Percentiles rank a stretch among this genome's conserved stretches.
Evolutionary conservation across 768 basidiomycete genomes (phyloP).

Genomic region (Rhizopogon vinicolor): DNA sequence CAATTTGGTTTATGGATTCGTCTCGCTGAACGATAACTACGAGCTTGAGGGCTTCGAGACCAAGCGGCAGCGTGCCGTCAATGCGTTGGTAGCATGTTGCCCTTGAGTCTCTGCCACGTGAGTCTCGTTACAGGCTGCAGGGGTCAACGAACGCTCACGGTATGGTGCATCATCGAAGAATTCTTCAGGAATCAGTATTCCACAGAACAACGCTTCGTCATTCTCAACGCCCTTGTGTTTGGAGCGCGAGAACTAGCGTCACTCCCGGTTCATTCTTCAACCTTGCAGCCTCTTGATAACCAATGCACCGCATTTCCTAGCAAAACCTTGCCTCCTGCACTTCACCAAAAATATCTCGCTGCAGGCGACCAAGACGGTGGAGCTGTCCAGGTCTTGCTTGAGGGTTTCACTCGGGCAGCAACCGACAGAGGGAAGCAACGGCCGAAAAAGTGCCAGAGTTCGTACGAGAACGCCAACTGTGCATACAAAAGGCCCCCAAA

Average conservation of each 20-base stretch:
- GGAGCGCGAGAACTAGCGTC: slow-evolving; percentile 80
- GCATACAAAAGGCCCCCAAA: slow-evolving; percentile 46
- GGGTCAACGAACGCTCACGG: neutral
- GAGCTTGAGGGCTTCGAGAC: slow-evolving; percentile 76
- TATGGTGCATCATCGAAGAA: slow-evolving; percentile 74
- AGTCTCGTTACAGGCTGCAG: slow-evolving; percentile 21
- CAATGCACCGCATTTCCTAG: slow-evolving; percentile 65
- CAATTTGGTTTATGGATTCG: slow-evolving; percentile 67
- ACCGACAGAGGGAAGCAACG: slow-evolving; percentile 54
- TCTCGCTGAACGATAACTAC: slow-evolving; percentile 78
- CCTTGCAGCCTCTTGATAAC: slow-evolving; percentile 25
- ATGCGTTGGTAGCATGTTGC: slow-evolving; percentile 74
- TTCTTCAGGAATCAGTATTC: slow-evolving; percentile 96
- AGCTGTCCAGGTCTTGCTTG: slow-evolving; percentile 55
- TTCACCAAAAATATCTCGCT: slow-evolving; percentile 67
- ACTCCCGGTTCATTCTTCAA: slow-evolving; percentile 30
- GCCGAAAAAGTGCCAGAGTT: slow-evolving; percentile 56
- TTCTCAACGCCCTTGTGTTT: slow-evolving; percentile 81
- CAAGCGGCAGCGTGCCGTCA: slow-evolving; percentile 55
- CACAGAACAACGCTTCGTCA: slow-evolving; percentile 74
- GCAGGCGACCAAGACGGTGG: slow-evolving; percentile 32
- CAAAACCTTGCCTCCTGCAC: slow-evolving; percentile 64
- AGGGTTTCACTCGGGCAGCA: slow-evolving; percentile 56
- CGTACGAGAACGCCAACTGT: slow-evolving; percentile 70
- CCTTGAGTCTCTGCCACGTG: slow-evolving; percentile 81